Percentiles rank a stretch among this genome's conserved stretches.
phyloP scores from a whole-genome alignment of 225 moss, liverwort and hornwort species.

The Bryum argenteum region DNA sequence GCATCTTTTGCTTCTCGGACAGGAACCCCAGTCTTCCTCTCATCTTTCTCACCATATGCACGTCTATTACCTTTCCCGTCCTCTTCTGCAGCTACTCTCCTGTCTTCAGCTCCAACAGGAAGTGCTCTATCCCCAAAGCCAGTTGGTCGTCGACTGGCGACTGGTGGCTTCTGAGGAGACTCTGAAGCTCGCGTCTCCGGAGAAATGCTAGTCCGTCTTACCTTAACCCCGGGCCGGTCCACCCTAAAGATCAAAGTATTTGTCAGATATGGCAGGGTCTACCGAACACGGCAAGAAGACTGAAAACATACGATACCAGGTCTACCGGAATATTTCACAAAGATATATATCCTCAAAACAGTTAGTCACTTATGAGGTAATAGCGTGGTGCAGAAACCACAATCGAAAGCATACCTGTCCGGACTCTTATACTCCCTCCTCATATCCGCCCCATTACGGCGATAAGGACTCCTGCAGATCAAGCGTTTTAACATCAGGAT shows the following conservation, averaged over 20 bases:
- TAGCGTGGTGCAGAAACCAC: neutral
- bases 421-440: conserved; percentile 58
- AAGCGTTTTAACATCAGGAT: conserved; percentile 34
- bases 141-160: conserved; percentile 47
- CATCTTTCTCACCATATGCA: conserved; percentile 32
- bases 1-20: conserved; percentile 39
- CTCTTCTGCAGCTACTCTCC: conserved; percentile 38
- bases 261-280: neutral
- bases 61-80: conserved; percentile 45
- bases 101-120: conserved; percentile 52
- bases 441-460: conserved; percentile 66
- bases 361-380: neutral
- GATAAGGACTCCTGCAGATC: conserved; percentile 80
- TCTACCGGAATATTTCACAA: neutral
- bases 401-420: conserved; percentile 53
- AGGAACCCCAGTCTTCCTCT: conserved; percentile 33
- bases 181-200: conserved; percentile 49
- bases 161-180: conserved; percentile 53
- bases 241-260: conserved; percentile 35
- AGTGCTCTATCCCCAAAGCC: conserved; percentile 54
- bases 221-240: conserved; percentile 62
- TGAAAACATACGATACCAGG: neutral
- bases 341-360: conserved; percentile 5
- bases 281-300: conserved; percentile 11
- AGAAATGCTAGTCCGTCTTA: conserved; percentile 44